Evolutionary conservation across 148 eudicot genomes (phyloP).

Genomic region (Silene conica): DNA sequence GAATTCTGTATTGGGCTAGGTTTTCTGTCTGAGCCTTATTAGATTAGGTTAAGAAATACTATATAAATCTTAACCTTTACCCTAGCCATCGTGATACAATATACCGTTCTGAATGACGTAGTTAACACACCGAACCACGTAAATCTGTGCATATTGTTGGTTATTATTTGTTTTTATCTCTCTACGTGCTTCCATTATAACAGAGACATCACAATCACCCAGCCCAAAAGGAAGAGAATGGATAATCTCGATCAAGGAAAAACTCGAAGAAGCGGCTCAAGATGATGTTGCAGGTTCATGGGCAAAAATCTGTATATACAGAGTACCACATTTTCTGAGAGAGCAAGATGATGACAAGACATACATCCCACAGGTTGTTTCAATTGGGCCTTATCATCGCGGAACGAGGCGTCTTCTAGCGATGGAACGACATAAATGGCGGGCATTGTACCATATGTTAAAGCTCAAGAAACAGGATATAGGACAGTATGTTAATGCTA

Average conservation of each 20-base stretch:
- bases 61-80: too few species aligned
- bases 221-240: slow-evolving; percentile 53
- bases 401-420: slow-evolving; percentile 43
- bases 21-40: too few species aligned
- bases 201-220: slow-evolving; percentile 5
- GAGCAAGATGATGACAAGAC: slow-evolving; percentile 56
- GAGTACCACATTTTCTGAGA: slow-evolving; percentile 58
- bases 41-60: too few species aligned
- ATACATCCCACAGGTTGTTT: slow-evolving; percentile 67
- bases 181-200: too few species aligned
- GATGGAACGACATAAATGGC: slow-evolving; percentile 90
- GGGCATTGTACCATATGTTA: slow-evolving; percentile 54
- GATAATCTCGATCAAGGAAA: slow-evolving; percentile 55
- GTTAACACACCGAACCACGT: too few species aligned
- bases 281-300: slow-evolving; percentile 54
- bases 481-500: slow-evolving; percentile 44
- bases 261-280: slow-evolving; percentile 48
- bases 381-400: slow-evolving; percentile 84
- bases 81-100: too few species aligned
- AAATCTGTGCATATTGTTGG: too few species aligned
- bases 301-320: slow-evolving; percentile 62
- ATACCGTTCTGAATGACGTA: too few species aligned
- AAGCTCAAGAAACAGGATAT: slow-evolving; percentile 48
- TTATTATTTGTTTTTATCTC: too few species aligned
- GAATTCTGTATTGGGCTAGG: too few species aligned